These are phyloP conservation scores for Trametes sp. DNA, from an alignment of 1,284 basidiomycete species.

Conservation along the genomic window DNA sequence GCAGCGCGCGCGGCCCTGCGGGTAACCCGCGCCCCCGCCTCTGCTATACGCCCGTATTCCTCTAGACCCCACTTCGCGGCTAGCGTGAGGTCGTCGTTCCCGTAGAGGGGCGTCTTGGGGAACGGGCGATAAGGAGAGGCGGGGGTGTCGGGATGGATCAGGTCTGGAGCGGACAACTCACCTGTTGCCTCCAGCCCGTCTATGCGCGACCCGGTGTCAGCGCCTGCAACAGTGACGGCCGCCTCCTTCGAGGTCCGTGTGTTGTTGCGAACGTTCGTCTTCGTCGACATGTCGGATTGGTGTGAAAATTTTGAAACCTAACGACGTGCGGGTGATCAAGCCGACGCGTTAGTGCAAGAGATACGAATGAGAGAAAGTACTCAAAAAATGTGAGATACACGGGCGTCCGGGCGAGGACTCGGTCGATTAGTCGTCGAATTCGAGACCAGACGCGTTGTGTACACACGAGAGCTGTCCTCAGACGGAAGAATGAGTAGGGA, in stretches of 20 bases:
- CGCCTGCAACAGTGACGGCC: not conserved
- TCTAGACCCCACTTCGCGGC: conserved; percentile 3
- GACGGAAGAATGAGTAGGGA: no score
- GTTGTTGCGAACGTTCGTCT: not conserved
- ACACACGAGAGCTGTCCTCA: no score
- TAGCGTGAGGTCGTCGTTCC: not conserved
- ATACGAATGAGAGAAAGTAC: not conserved
- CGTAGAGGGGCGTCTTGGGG: not conserved
- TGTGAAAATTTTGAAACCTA: not conserved
- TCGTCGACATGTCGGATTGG: not conserved
- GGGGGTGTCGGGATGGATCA: no score
- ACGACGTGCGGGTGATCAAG: not conserved
- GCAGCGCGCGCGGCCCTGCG: not conserved
- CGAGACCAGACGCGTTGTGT: no score
- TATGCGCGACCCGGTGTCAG: not conserved
- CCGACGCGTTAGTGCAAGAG: conserved; percentile 5
- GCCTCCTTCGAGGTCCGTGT: conserved; percentile 2
- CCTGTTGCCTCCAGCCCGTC: not conserved
- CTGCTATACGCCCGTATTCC: conserved; percentile 1
- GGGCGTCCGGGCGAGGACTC: no score
- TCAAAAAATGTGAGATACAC: conserved; percentile 2
- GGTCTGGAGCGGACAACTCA: conserved; percentile 2
- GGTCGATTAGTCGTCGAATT: no score
- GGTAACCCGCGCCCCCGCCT: not conserved
- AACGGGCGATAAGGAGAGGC: not conserved